Evolutionary conservation across 148 eudicot species (phyloP).

Genomic region (Linanthus parryae): DNA sequence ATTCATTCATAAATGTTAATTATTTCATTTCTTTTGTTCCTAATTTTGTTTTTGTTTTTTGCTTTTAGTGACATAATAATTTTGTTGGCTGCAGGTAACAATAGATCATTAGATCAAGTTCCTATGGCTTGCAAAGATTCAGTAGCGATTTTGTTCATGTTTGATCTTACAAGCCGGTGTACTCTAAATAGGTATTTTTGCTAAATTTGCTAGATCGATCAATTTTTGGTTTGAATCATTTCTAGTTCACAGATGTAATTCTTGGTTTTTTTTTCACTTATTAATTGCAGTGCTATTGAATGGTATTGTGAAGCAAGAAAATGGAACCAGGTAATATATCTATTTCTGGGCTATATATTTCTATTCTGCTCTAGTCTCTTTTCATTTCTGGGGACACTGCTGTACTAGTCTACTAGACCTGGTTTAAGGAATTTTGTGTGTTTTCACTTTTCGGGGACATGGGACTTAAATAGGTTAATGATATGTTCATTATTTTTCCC

Average conservation of each 20-base stretch:
- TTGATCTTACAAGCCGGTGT: constrained; percentile 80
- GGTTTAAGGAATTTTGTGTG: too few species aligned
- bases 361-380: neutral
- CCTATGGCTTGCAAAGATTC: constrained; percentile 86
- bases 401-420: neutral
- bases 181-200: constrained; percentile 55
- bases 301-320: constrained; percentile 75
- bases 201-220: too few species aligned
- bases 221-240: too few species aligned
- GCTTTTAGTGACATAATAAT: neutral
- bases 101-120: constrained; percentile 48
- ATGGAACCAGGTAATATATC: constrained; percentile 57
- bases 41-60: neutral
- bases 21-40: neutral
- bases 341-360: neutral
- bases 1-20: too few species aligned
- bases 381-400: neutral
- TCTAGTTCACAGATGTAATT: too few species aligned
- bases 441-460: neutral
- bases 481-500: too few species aligned
- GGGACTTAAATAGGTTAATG: neutral
- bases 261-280: neutral
- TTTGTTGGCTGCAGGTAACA: constrained; percentile 36
- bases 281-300: constrained; percentile 51
- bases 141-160: constrained; percentile 76